A percentile compares a stretch with the other conserved stretches of the same genome.
Conservation (phyloP, 305 asterid species). For the Rubia balearica region DNA sequence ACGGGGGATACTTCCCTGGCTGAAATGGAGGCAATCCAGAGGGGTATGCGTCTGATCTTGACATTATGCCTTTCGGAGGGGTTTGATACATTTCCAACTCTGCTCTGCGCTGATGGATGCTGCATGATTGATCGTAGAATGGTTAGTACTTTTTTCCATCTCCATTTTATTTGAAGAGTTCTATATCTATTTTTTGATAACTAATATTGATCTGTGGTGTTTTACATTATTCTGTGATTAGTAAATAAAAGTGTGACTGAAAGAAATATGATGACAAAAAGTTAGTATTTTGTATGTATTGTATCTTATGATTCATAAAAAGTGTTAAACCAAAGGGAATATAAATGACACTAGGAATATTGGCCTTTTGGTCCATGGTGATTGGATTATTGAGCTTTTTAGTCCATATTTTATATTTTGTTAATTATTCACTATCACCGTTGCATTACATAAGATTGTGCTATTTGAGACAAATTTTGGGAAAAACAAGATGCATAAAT, state of each 20-base stretch:
- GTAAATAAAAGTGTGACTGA: too few species aligned
- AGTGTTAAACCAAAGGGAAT: neutral
- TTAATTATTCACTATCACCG: neutral
- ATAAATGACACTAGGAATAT: neutral
- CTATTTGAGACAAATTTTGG: neutral
- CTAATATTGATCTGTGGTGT: neutral
- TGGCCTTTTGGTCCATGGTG: neutral
- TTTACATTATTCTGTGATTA: too few species aligned
- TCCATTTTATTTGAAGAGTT: neutral
- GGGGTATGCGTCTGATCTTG: conserved; percentile 70
- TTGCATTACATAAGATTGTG: neutral
- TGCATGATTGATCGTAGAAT: conserved; percentile 89
- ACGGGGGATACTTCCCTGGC: conserved; percentile 81
- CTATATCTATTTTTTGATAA: too few species aligned
- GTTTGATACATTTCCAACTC: conserved; percentile 84
- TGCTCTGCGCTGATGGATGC: conserved; percentile 89
- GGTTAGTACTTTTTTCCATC: conserved; percentile 37
- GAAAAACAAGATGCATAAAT: too few species aligned
- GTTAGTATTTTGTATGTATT: neutral
- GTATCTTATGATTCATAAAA: neutral
- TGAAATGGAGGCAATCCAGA: conserved; percentile 71
- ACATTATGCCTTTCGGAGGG: conserved; percentile 80
- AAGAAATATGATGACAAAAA: neutral
- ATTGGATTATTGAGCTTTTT: neutral
- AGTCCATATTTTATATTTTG: too few species aligned